Percentiles rank a stretch among this genome's conserved stretches.
phyloP scores from a whole-genome alignment of 2,329 filamentous ascomycete genomes.

The Helicocarpus griseus region DNA sequence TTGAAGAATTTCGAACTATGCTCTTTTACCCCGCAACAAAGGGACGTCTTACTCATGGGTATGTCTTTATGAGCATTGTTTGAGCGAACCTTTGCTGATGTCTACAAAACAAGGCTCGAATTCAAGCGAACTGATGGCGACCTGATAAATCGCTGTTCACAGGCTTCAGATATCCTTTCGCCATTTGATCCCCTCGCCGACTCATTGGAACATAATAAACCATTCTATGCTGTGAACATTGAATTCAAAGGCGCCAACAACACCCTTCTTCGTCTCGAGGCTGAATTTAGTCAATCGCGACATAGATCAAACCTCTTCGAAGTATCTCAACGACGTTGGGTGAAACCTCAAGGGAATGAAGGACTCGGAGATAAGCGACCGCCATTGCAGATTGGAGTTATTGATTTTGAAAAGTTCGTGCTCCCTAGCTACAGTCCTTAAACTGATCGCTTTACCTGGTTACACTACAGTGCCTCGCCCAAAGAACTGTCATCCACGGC shows the following conservation, averaged over 20 bases:
- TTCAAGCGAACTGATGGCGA: slow-evolving; percentile 17
- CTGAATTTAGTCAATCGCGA: slow-evolving; percentile 23
- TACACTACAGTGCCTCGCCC: no score
- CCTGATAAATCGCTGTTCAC: slow-evolving; percentile 21
- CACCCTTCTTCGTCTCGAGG: slow-evolving; percentile 29
- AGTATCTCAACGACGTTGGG: slow-evolving; percentile 26
- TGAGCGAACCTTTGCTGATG: background rate
- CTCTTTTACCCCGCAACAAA: slow-evolving; percentile 26
- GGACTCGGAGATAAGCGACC: slow-evolving; percentile 16
- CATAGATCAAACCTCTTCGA: slow-evolving; percentile 24
- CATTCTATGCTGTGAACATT: slow-evolving; percentile 31
- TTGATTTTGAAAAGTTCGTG: slow-evolving; percentile 28
- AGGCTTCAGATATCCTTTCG: slow-evolving; percentile 21
- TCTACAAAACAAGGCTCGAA: slow-evolving; percentile 14
- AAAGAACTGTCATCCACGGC: no score
- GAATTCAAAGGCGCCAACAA: slow-evolving; percentile 26
- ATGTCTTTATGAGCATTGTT: slow-evolving; percentile 9
- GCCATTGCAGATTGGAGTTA: slow-evolving; percentile 26
- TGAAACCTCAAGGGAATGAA: slow-evolving; percentile 19
- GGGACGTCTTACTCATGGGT: slow-evolving; percentile 30
- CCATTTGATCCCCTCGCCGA: slow-evolving; percentile 15
- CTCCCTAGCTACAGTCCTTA: background rate
- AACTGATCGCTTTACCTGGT: no score
- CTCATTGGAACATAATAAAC: slow-evolving; percentile 19
- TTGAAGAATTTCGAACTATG: slow-evolving; percentile 34